phyloP scores from a whole-genome alignment of 257 asterid species.

The Nicotiana undulata region DNA sequence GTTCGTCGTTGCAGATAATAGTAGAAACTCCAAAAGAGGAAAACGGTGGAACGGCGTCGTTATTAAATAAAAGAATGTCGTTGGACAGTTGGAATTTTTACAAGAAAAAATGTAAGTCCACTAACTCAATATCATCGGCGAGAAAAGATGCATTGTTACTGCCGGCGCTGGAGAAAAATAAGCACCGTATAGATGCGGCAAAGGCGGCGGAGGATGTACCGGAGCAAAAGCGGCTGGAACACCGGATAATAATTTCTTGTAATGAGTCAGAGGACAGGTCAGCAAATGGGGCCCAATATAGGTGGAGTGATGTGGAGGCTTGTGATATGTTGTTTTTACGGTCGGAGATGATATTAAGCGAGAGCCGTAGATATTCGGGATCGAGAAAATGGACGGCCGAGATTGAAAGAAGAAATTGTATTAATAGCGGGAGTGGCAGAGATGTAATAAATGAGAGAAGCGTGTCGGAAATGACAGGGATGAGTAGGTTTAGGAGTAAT shows the following conservation, averaged over 20 bases:
- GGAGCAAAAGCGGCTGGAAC: slow-evolving; percentile 49
- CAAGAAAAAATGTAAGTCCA: slow-evolving; percentile 10
- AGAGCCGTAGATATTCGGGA: slow-evolving; percentile 18
- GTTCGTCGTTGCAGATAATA: slow-evolving; percentile 30
- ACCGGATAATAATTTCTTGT: slow-evolving; percentile 61
- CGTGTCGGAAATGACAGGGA: slow-evolving; percentile 77
- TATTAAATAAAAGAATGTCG: slow-evolving; percentile 34
- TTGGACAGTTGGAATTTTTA: slow-evolving; percentile 48
- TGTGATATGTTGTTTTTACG: slow-evolving; percentile 43
- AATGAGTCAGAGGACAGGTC: slow-evolving; percentile 3
- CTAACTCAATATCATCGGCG: not conserved
- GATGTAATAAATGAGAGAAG: slow-evolving; percentile 58
- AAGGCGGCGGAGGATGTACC: slow-evolving; percentile 16
- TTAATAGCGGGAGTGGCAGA: slow-evolving; percentile 28
- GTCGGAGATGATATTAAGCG: slow-evolving; percentile 30
- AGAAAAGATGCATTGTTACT: not conserved
- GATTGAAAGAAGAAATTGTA: slow-evolving; percentile 3
- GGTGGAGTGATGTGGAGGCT: slow-evolving; percentile 81
- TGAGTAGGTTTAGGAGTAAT: slow-evolving; percentile 65
- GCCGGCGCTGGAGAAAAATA: too few species aligned
- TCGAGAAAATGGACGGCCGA: slow-evolving; percentile 12
- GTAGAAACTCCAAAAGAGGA: slow-evolving; percentile 29
- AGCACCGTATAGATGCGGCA: slow-evolving; percentile 13
- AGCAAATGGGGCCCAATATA: not conserved
- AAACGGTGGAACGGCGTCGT: not conserved